Base-by-base conservation (phyloP, 2,329 filamentous ascomycete genomes). In the Sclerotinia nivalis region DNA sequence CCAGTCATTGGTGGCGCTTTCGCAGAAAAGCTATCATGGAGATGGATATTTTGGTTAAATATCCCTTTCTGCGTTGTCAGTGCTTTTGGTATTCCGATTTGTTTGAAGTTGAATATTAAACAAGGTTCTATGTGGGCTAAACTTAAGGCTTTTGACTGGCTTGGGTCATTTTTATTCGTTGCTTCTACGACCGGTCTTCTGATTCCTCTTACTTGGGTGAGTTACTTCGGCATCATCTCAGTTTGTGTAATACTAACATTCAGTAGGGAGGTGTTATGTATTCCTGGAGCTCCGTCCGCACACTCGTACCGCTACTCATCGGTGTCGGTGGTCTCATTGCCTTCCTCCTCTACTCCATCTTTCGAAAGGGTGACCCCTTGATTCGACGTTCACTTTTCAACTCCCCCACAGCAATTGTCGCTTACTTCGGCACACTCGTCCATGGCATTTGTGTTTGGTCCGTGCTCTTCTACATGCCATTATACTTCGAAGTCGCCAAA, bases 131-230 rank as follows among this genome's bases (percentile, higher is more conserved):
- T 74, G 8, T 70, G 49, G 66, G 65, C 50, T 34, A 74, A 73
- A 49, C 64, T 77, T 9, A 71, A 72, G 47, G 60, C 66, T 0
- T 75, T 92, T 34, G 89, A 92, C 76, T 91, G 86, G 83, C 69
- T 87, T 47, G 89, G 90, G 2, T 84, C 85, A 5, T 73, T 85
- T 1, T 76, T 92, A 3, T 91, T 92, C 75, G 81, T 90, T 15
- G 83, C 81, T 20, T 85, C 85, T 18, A 81, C 83, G 15, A 88
- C 86, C 0, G 84, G 83, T 55, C 85, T 90, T 75, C 78, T 90
- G 45, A 86, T 90, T 68, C 85, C 87, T 0, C 76, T 91, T 4
- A 88, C 87, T 1, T 89, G 87, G 82, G 90, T 73, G 52, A 70
- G 74, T 72, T 37, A 45, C 31, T 31, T 47, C 13, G 4, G 40